A percentile compares a stretch with the other conserved stretches of the same genome.
Evolutionary conservation across 2,329 filamentous ascomycete genomes (phyloP).

Genomic region (Claviceps purpurea): DNA sequence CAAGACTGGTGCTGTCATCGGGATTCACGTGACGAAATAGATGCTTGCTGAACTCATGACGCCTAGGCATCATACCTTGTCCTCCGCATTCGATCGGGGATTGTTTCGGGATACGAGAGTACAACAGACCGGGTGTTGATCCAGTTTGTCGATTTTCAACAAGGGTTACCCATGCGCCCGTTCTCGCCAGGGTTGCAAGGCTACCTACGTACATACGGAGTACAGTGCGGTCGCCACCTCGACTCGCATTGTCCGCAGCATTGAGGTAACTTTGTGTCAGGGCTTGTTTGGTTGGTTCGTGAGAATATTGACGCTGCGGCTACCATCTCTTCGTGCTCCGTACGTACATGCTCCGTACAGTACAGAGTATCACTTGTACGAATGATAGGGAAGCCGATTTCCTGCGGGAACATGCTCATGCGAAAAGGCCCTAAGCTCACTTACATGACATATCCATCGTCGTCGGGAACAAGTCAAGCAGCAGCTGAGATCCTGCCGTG

Average conservation of each 20-base stretch:
- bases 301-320: no score
- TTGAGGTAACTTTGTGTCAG: no score
- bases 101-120: constrained; percentile 3
- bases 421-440: neutral
- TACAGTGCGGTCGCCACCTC: neutral
- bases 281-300: no score
- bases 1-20: no score
- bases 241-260: neutral
- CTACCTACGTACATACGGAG: no score
- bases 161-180: neutral
- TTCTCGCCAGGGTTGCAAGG: neutral
- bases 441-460: neutral
- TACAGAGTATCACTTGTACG: no score
- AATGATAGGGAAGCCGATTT: neutral
- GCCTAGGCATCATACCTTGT: neutral
- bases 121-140: neutral
- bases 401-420: neutral
- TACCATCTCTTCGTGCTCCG: no score
- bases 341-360: no score
- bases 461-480: neutral
- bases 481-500: neutral
- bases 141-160: neutral
- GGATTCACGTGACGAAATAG: neutral
- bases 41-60: neutral
- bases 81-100: neutral